Evolutionary conservation across 768 basidiomycete genomes (phyloP).

Genomic region (Filobasidium wieringae): DNA sequence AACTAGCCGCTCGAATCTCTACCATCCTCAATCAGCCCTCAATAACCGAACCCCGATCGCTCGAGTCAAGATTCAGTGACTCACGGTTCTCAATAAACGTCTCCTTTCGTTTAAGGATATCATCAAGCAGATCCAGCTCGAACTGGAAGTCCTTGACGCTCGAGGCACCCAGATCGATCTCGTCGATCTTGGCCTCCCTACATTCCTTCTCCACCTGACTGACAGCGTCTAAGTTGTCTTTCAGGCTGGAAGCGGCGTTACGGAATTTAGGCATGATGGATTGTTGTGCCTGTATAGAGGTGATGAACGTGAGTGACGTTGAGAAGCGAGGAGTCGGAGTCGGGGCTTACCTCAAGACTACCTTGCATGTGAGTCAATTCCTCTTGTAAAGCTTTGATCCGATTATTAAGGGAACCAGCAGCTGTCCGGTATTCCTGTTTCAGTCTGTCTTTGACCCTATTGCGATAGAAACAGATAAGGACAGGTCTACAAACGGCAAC

Average conservation of each 20-base stretch:
- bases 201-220: constrained; percentile 62
- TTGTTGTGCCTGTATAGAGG: constrained; percentile 5
- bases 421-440: constrained; percentile 30
- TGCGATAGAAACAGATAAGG: neutral
- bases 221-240: constrained; percentile 46
- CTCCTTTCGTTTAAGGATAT: constrained; percentile 77
- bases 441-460: constrained; percentile 37
- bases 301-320: neutral
- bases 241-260: constrained; percentile 38
- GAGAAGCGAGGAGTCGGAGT: neutral
- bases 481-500: neutral
- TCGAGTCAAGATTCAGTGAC: constrained; percentile 10
- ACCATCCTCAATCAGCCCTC: neutral
- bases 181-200: constrained; percentile 78
- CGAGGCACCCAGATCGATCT: constrained; percentile 60
- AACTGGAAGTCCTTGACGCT: constrained; percentile 67
- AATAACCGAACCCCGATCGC: too few relatives aligned
- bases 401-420: constrained; percentile 31
- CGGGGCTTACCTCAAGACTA: constrained; percentile 23
- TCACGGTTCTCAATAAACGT: constrained; percentile 88
- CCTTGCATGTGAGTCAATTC: constrained; percentile 28
- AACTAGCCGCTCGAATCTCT: constrained; percentile 83
- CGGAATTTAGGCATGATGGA: neutral
- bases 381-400: constrained; percentile 29
- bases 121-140: constrained; percentile 69